Conservation (phyloP, 768 basidiomycete species). For the Amanita rubescens region DNA sequence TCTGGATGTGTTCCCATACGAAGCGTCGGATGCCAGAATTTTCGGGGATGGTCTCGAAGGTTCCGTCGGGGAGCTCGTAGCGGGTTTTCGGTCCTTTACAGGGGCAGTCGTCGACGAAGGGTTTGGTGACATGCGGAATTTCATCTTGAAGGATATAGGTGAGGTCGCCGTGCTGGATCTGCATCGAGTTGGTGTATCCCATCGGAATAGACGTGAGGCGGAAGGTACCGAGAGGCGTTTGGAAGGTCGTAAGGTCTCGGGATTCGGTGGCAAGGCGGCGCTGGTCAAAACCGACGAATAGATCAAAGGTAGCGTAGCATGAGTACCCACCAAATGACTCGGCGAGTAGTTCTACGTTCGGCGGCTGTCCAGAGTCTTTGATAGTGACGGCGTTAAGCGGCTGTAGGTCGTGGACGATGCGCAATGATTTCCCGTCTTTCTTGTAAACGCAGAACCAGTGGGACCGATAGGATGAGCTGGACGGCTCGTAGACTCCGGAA, state of each 20-base stretch:
- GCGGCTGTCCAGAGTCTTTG: conserved; percentile 25
- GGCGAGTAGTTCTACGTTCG: conserved; percentile 23
- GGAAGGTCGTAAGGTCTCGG: conserved; percentile 10
- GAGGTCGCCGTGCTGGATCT: conserved; percentile 16
- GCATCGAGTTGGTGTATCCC: conserved; percentile 15
- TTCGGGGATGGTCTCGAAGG: conserved; percentile 14
- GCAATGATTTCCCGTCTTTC: conserved; percentile 13
- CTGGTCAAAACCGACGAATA: too few species aligned
- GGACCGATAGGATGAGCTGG: conserved; percentile 9
- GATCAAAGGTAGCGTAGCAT: conserved; percentile 10
- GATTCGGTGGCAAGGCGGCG: conserved; percentile 2
- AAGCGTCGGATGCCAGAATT: conserved; percentile 27
- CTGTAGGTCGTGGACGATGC: conserved; percentile 29
- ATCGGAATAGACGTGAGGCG: conserved; percentile 12
- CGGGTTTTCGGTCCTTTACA: conserved; percentile 21
- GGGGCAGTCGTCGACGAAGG: conserved; percentile 23
- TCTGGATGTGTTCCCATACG: conserved; percentile 29
- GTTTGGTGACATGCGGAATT: conserved; percentile 29
- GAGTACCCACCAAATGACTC: conserved; percentile 26
- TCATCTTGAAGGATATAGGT: conserved; percentile 28
- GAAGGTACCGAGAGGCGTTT: not conserved
- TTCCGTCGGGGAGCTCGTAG: conserved; percentile 19
- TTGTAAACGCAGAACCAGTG: conserved; percentile 10
- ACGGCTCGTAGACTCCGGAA: conserved; percentile 12
- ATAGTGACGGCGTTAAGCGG: conserved; percentile 31